A percentile compares a stretch with the other conserved stretches of the same genome.
Evolutionary conservation across 768 basidiomycete species (phyloP).

Genomic region (Kondoa malvinella): DNA sequence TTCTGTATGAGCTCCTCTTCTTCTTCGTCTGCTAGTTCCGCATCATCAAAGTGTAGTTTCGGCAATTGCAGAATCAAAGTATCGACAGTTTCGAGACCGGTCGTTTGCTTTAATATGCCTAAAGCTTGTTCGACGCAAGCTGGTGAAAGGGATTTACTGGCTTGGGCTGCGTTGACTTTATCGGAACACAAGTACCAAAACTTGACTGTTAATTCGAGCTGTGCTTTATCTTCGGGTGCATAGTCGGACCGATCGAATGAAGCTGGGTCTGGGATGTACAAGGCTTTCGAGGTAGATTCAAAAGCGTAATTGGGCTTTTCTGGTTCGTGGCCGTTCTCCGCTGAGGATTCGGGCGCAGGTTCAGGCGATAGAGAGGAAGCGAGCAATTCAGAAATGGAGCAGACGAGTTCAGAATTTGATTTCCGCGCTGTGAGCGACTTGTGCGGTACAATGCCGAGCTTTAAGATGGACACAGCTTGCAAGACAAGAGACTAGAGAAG

Average conservation of each 20-base stretch:
- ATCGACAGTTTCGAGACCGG: constrained; percentile 12
- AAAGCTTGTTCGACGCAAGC: constrained; percentile 11
- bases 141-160: constrained; percentile 5
- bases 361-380: not conserved
- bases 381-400: not conserved
- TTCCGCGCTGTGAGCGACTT: not conserved
- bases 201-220: constrained; percentile 17
- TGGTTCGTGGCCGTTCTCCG: not conserved
- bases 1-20: not conserved
- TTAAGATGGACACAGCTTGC: not conserved
- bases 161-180: not conserved
- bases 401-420: constrained; percentile 5
- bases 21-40: not conserved
- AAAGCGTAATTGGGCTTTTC: not conserved
- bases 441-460: not conserved
- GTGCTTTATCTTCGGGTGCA: constrained; percentile 1
- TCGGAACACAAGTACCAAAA: constrained; percentile 16
- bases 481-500: not conserved
- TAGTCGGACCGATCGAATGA: not conserved
- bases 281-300: not conserved
- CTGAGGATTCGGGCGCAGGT: not conserved
- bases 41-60: constrained; percentile 10
- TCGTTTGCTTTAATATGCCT: constrained; percentile 7
- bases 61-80: constrained; percentile 19
- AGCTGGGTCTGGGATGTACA: not conserved